A percentile compares a stretch with the other conserved stretches of the same genome.
Evolutionary conservation across 78 protist species (phyloP).

Genomic region (Chrysochromulina tobinii): DNA sequence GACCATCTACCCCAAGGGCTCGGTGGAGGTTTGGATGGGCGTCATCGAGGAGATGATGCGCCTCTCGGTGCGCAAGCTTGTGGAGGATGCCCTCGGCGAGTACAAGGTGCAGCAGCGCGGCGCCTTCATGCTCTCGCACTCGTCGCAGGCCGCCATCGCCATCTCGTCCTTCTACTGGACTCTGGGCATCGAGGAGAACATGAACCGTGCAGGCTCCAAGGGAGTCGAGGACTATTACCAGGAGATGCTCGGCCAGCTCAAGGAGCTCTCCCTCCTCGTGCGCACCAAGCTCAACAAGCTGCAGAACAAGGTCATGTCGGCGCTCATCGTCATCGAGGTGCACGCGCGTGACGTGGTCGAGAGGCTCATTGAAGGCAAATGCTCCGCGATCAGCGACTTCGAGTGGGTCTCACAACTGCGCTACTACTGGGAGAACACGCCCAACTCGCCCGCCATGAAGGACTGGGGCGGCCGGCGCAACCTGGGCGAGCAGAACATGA

Average conservation of each 20-base stretch:
- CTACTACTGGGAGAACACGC: conserved; percentile 71
- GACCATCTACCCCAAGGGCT: conserved; percentile 47
- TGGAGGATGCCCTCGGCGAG: not conserved
- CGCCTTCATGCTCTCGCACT: conserved; percentile 36
- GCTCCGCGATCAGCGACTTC: conserved; percentile 44
- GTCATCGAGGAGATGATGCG: conserved; percentile 54
- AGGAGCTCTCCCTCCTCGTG: conserved; percentile 50
- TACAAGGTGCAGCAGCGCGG: conserved; percentile 3
- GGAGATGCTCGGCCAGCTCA: conserved; percentile 47
- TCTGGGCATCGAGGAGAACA: conserved; percentile 40
- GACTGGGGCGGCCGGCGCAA: no score
- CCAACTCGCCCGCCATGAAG: not conserved
- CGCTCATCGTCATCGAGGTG: conserved; percentile 82
- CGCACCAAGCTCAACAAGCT: conserved; percentile 42
- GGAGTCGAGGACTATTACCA: conserved; percentile 29
- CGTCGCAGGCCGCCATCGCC: conserved; percentile 40
- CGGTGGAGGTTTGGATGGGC: conserved; percentile 61
- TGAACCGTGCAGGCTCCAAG: not conserved
- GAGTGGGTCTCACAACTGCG: conserved; percentile 88
- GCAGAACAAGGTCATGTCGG: conserved; percentile 53
- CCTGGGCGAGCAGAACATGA: not conserved
- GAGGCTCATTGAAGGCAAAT: conserved; percentile 36
- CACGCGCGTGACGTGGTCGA: conserved; percentile 77
- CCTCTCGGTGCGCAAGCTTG: not conserved
- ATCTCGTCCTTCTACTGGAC: conserved; percentile 49